phyloP scores from a whole-genome alignment of 1,139 yeast species.

The Debaryomycetaceae sp. region DNA sequence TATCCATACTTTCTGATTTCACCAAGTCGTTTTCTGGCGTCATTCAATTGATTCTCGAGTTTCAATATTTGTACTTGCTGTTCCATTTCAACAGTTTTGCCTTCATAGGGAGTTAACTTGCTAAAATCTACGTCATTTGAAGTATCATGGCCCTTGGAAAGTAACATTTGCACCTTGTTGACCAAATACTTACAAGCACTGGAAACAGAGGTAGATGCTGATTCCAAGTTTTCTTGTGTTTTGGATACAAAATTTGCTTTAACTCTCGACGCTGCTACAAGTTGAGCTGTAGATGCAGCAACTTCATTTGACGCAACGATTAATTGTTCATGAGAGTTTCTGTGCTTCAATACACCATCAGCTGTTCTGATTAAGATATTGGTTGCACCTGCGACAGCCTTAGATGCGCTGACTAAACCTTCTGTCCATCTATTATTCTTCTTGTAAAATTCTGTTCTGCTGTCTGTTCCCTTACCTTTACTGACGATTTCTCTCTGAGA shows the following conservation, averaged over 20 bases:
- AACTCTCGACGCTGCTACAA: constrained; percentile 89
- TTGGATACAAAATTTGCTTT: constrained; percentile 76
- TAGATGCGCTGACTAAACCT: constrained; percentile 88
- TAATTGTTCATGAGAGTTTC: constrained; percentile 73
- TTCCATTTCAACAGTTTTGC: constrained; percentile 86
- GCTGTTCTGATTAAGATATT: constrained; percentile 78
- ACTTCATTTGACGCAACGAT: constrained; percentile 91
- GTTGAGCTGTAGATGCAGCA: constrained; percentile 89
- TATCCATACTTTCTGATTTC: constrained; percentile 80
- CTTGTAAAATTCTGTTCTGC: constrained; percentile 76
- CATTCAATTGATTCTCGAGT: constrained; percentile 65
- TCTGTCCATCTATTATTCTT: constrained; percentile 94
- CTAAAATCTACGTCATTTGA: constrained; percentile 61
- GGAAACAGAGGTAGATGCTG: constrained; percentile 66
- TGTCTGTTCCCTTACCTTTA: constrained; percentile 62
- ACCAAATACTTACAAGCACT: constrained; percentile 74
- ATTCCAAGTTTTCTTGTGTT: constrained; percentile 72
- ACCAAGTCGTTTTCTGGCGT: constrained; percentile 79
- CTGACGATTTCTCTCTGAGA: constrained; percentile 82
- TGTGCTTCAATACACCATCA: constrained; percentile 69
- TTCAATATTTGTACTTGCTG: constrained; percentile 89
- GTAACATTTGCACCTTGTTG: constrained; percentile 59
- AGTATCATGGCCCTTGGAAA: constrained; percentile 36
- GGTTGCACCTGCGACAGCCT: constrained; percentile 84
- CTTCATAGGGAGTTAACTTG: constrained; percentile 71